Base-by-base conservation (phyloP, 306 rosid species). In the Fragaria vesca region DNA sequence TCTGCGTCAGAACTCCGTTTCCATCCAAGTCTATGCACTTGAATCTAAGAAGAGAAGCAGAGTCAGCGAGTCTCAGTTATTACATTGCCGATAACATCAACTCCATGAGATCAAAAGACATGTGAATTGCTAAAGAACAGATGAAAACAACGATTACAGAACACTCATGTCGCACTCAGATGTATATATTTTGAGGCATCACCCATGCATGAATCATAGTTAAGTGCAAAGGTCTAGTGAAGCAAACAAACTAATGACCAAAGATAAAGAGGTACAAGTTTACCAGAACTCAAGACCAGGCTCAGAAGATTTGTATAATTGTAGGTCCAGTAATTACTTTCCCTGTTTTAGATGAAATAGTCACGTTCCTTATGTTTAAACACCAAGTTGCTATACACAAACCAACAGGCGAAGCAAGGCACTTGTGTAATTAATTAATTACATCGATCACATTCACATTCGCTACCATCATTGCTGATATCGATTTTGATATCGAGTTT, bases 241-340 rank as follows among this genome's bases (percentile, higher is more conserved):
- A 79, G 77, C 63, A 80, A 71, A 43, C 17, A 73, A 78, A 54
- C 60, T 30, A 58, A 77, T 55, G 48, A 69, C 52, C 38, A 75
- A 9, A 75, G 52, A 72, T 32, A 80, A 42, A 77, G 66, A 72
- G 76, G 50, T 70, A 57, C 55, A 79, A 76, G 67, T 51, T 71
- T 96, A 96, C 99, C 99, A 96, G 83, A 90, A 93, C 86, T 96
- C 99, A 81, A 96, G 98, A 84, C 99, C 91, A 69, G 97, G 99
- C 79, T 85, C 98, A 36, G 99, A 93, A 67, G 97, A 89, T 85
- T 96, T 96, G 83, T 96, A 2, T 30, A 30, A 30, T 30, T 30
- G 34, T 30, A 30, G 34, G 34, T 30, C 34, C 34, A 30, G 0
- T 2, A 30, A 30, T 30, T 30, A 30, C 34, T 30, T 30, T 30